A percentile compares a stretch with the other conserved stretches of the same genome.
Evolutionary conservation across 2,329 filamentous ascomycete species (phyloP).

Genomic region (Neonectria faginata): DNA sequence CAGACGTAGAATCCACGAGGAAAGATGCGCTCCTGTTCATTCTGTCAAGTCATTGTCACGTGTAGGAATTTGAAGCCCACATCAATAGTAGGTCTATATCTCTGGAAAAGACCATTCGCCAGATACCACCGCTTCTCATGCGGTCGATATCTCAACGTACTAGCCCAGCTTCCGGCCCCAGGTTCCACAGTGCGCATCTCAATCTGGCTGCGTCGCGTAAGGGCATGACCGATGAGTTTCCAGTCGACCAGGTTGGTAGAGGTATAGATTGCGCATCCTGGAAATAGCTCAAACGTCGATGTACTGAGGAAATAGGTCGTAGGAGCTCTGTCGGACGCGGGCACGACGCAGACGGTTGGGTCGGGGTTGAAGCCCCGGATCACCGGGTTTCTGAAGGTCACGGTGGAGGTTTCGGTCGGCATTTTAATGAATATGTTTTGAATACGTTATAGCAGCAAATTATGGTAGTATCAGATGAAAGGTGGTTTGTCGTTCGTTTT

Average conservation of each 20-base stretch:
- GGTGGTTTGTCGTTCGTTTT: background rate
- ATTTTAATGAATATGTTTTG: constrained; percentile 10
- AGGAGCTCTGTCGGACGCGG: constrained; percentile 44
- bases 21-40: constrained; percentile 56
- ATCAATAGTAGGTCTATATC: constrained; percentile 54
- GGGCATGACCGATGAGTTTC: constrained; percentile 64
- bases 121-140: constrained; percentile 58
- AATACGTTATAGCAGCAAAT: too few relatives aligned
- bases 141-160: constrained; percentile 58
- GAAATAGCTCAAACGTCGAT: constrained; percentile 72
- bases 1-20: constrained; percentile 66
- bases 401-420: background rate
- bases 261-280: constrained; percentile 70
- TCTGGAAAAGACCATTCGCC: constrained; percentile 57
- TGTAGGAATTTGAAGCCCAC: constrained; percentile 27
- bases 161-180: constrained; percentile 62
- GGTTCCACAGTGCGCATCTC: constrained; percentile 64
- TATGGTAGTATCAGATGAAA: background rate
- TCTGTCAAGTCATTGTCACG: background rate
- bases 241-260: constrained; percentile 65
- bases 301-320: constrained; percentile 67
- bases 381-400: constrained; percentile 62
- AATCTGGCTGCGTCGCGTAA: constrained; percentile 63
- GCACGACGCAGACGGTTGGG: constrained; percentile 60
- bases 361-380: constrained; percentile 72